Evolutionary conservation across 768 basidiomycete genomes (phyloP).

Genomic region (Hypsizygus marmoreus): DNA sequence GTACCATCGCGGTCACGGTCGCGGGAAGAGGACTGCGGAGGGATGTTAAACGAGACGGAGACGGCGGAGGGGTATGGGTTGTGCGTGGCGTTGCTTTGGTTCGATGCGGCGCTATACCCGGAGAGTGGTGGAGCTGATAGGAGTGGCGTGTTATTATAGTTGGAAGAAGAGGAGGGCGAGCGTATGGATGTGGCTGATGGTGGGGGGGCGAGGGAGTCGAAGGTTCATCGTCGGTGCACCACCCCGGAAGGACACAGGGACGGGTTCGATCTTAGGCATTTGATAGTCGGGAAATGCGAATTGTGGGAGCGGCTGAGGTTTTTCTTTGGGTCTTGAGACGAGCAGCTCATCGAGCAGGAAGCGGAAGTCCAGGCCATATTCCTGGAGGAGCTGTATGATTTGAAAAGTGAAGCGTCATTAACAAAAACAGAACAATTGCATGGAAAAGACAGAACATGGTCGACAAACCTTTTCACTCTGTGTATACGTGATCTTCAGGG

Average conservation of each 20-base stretch:
- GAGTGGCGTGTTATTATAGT: conserved; percentile 17
- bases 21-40: too few relatives aligned
- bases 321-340: conserved; percentile 47
- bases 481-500: conserved; percentile 69
- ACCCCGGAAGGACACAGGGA: conserved; percentile 18
- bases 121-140: conserved; percentile 20
- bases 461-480: conserved; percentile 87
- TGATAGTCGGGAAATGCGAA: conserved; percentile 33
- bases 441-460: too few relatives aligned
- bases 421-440: not conserved
- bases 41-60: conserved; percentile 12
- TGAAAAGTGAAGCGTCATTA: not conserved
- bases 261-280: conserved; percentile 25
- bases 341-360: conserved; percentile 84
- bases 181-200: conserved; percentile 14
- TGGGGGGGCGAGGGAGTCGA: conserved; percentile 17
- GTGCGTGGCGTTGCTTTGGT: too few relatives aligned
- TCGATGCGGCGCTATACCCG: conserved; percentile 15
- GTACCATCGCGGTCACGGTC: conserved; percentile 2
- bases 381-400: conserved; percentile 70
- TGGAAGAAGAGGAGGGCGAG: conserved; percentile 18
- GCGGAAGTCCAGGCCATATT: conserved; percentile 92
- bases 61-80: conserved; percentile 14
- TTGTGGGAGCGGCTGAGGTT: conserved; percentile 24
- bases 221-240: conserved; percentile 6